phyloP scores from a whole-genome alignment of 345 rosid genomes.

The Eucalyptus regnans region DNA sequence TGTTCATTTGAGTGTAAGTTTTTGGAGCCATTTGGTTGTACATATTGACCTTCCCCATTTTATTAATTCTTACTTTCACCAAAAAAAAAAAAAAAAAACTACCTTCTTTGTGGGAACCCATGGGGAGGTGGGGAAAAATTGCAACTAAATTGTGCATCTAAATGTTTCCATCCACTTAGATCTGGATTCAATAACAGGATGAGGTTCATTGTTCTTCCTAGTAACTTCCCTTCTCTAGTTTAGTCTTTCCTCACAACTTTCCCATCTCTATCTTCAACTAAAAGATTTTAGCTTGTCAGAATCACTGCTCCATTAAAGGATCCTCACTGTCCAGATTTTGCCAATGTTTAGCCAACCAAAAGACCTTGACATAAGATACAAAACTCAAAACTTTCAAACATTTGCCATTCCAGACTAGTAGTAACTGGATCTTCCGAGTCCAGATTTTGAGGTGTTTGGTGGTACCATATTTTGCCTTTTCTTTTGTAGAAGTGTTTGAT shows the following conservation, averaged over 20 bases:
- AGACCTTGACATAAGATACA: neutral
- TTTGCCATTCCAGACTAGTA: neutral
- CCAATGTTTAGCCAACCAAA: neutral
- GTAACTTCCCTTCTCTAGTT: neutral
- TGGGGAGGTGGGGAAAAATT: neutral
- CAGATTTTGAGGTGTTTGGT: neutral
- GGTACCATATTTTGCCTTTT: neutral
- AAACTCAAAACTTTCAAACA: neutral
- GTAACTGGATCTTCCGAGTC: neutral
- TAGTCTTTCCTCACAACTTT: neutral
- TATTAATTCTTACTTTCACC: too few relatives aligned
- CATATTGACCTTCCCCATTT: too few relatives aligned
- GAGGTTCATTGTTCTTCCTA: neutral
- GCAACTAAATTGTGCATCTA: neutral
- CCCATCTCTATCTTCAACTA: neutral
- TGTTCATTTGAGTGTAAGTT: too few relatives aligned
- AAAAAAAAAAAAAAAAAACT: neutral
- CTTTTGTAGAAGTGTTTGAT: neutral
- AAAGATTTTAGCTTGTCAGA: neutral
- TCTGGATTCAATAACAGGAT: neutral
- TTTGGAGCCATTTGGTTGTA: too few relatives aligned
- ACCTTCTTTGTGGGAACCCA: neutral
- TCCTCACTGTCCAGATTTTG: neutral
- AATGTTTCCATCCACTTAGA: neutral
- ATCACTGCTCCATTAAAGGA: neutral